Conservation (phyloP, 352 stramenopile species). For the Globisporangium sylvaticum region DNA sequence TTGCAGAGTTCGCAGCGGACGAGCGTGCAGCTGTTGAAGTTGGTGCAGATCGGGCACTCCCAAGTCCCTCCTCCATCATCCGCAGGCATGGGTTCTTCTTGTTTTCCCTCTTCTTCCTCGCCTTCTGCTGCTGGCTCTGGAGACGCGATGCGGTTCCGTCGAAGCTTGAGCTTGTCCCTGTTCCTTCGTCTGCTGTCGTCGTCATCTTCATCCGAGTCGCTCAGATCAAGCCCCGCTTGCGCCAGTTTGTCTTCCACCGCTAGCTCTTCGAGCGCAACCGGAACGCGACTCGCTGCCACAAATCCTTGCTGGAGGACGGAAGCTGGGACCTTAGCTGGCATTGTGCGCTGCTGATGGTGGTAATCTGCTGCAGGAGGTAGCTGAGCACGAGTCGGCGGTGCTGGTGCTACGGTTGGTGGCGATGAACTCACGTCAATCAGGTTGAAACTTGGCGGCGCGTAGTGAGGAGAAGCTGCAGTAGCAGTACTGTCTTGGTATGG, state of each 20-base stretch:
- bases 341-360: not conserved
- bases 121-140: constrained; percentile 11
- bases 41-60: constrained; percentile 54
- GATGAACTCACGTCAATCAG: constrained; percentile 14
- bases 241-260: constrained; percentile 38
- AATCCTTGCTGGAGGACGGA: constrained; percentile 13
- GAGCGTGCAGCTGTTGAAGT: constrained; percentile 34
- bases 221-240: constrained; percentile 44
- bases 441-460: not conserved
- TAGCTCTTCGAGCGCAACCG: constrained; percentile 18
- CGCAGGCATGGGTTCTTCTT: constrained; percentile 3
- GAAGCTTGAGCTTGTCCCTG: constrained; percentile 11
- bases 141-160: constrained; percentile 4
- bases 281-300: constrained; percentile 6
- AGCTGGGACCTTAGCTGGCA: not conserved
- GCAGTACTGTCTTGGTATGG: not conserved
- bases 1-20: constrained; percentile 54
- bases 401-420: not conserved
- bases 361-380: not conserved
- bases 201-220: constrained; percentile 44
- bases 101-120: not conserved
- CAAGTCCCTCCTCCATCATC: constrained; percentile 3
- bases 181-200: constrained; percentile 12
- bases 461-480: not conserved
- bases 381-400: not conserved